Evolutionary conservation across 345 rosid species (phyloP), one percentile per base, ranked within the genome.

Genomic region (Melastoma malabathricum): DNA sequence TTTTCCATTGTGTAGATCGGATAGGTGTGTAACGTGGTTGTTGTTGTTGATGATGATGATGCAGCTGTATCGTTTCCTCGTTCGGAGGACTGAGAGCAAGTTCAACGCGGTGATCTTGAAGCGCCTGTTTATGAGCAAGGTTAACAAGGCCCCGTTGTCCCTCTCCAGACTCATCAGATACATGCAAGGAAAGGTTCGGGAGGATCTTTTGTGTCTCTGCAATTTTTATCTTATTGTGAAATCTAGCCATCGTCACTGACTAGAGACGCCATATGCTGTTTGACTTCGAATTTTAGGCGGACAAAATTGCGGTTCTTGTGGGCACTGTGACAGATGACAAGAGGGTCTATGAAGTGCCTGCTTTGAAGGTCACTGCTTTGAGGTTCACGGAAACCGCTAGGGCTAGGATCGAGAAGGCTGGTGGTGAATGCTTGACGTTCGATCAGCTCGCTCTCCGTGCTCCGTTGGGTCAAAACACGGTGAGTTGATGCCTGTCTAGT

Each of bases 391-490:
- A 93, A 67, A 85, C 89, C 4, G 94, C 83, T 0, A 83, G 97
- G 47, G 97, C 95, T 22, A 75, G 97, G 64, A 93, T 93, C 43
- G 97, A 81, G 79, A 85, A 85, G 71, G 97, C 97, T 9, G 99
- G 99, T 6, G 95, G 99, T 43, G 96, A 93, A 68, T 93, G 99
- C 72, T 63, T 85, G 52, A 93, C 99, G 22, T 88, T 93, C 59
- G 99, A 88, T 34, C 96, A 92, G 73, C 93, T 92, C 25, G 89
- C 98, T 55, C 77, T 87, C 52, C 75, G 81, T 65, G 95, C 96
- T 58, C 98, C 98, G 1, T 66, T 92, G 67, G 98, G 98, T 8
- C 96, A 92, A 72, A 92, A 92, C 87, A 92, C 96, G 58, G 98
- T 92, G 75, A n/a, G 12, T 25, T 56, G 44, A 18, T 5, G 17